Base-by-base conservation (phyloP, 495 filamentous ascomycete genomes). In the Cryomyces minteri region DNA sequence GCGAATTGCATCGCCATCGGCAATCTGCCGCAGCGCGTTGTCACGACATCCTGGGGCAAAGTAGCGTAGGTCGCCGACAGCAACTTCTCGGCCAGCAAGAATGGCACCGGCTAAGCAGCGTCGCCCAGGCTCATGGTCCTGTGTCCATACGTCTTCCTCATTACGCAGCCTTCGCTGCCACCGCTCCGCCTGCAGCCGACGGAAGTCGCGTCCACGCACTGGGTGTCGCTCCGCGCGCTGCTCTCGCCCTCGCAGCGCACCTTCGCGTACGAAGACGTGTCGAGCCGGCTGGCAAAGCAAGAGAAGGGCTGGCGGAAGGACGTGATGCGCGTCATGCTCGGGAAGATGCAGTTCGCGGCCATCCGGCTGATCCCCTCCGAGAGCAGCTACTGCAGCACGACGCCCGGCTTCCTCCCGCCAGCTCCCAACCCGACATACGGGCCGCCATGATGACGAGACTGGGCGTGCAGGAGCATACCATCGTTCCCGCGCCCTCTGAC, bases 201-300 rank as follows among this genome's bases (percentile, higher is more conserved):
- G 4, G 82, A 88, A 62, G 79, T 85, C 6, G 76, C 74, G 31
- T 79, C 80, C 2, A 74, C 72, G 4, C 82, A 88, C 58, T 88
- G 82, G 82, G 79, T 88, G 18, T 72, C 82, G 6, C 58, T 86
- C 1, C 66, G 72, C 44, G 70, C 72, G 29, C 70, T 88, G 4
- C 61, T 82, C 29, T 72, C 77, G 1, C 73, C 81, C 4, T 63
- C 62, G 0, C 59, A 71, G 11, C 68, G 80, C n/a, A 83, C 77
- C 0, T 64, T 71, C 37, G 73, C 77, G 57, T 68, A 69, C 56
- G 73, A 77, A 42, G 77, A 85, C 55, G 72, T 84, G 45, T 73
- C 77, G 4, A 70, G 74, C 48, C 76, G 80, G 4, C 69, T 80
- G 31, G 67, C 71, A 3, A 64, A 66, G 31, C 67, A 64, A 44